phyloP scores from a whole-genome alignment of 495 filamentous ascomycete genomes.

The Polyplosphaeria fusca region DNA sequence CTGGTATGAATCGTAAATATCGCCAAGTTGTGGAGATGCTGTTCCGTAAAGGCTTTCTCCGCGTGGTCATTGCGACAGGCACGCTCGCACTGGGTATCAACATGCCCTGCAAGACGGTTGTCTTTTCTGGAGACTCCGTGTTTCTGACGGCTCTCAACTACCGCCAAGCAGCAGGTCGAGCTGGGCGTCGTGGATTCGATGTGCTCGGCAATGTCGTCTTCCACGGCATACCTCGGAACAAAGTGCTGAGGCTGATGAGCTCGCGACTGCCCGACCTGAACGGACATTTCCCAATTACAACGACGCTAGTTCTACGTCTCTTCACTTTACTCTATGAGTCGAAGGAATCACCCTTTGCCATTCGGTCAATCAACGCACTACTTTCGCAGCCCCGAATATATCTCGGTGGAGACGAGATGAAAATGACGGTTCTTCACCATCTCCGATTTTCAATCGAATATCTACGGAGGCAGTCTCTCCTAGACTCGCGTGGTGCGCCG shows the following conservation, averaged over 20 bases:
- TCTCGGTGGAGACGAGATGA: constrained; percentile 59
- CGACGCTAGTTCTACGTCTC: constrained; percentile 66
- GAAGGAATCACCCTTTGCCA: constrained; percentile 56
- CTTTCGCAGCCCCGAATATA: constrained; percentile 67
- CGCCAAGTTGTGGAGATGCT: constrained; percentile 68
- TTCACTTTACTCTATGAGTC: constrained; percentile 65
- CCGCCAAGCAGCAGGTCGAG: constrained; percentile 71
- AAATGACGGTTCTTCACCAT: constrained; percentile 68
- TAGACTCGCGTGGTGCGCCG: constrained; percentile 57
- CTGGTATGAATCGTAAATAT: constrained; percentile 74
- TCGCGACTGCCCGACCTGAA: constrained; percentile 68
- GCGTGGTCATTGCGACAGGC: constrained; percentile 73
- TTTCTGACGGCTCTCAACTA: constrained; percentile 72
- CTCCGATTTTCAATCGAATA: constrained; percentile 79
- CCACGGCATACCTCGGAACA: constrained; percentile 54
- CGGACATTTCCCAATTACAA: constrained; percentile 76
- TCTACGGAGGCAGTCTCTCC: constrained; percentile 62
- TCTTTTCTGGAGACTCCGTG: constrained; percentile 70
- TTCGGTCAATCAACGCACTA: constrained; percentile 59
- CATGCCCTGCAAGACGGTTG: constrained; percentile 79
- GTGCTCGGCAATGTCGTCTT: constrained; percentile 78
- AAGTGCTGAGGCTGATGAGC: constrained; percentile 62
- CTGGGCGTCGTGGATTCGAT: constrained; percentile 77
- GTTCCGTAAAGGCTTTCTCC: constrained; percentile 68
- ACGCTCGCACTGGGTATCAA: constrained; percentile 77